Percentiles rank a stretch among this genome's conserved stretches.
Conservation (phyloP, 306 rosid genomes). For the Heteromeles arbutifolia region DNA sequence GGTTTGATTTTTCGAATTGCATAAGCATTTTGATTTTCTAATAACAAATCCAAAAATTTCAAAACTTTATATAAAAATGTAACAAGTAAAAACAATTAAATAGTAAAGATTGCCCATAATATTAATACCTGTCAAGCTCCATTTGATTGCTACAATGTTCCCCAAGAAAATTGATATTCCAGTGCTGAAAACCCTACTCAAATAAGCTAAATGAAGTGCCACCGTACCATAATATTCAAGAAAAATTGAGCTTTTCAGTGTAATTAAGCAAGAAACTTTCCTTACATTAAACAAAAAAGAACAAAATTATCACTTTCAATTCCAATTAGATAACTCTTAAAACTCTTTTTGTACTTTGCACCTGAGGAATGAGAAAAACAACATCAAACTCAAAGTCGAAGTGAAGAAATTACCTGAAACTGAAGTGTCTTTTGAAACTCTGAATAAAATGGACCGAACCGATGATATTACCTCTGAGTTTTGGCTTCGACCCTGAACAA, state of each 20-base stretch:
- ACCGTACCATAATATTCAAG: not conserved
- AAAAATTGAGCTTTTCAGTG: not conserved
- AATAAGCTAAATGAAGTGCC: not conserved
- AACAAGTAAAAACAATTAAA: not conserved
- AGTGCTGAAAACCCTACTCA: not conserved
- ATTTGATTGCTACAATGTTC: conserved; percentile 13
- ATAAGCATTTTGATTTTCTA: not conserved
- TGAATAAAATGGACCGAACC: not conserved
- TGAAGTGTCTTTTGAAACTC: not conserved
- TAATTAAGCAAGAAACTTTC: not conserved
- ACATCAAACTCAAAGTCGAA: not conserved
- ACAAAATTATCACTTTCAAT: not conserved
- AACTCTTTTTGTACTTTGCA: not conserved
- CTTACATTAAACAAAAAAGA: not conserved
- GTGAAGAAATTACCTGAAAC: conserved; percentile 1
- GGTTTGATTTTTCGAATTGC: not conserved
- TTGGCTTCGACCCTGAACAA: not conserved
- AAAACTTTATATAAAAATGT: not conserved
- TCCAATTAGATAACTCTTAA: not conserved
- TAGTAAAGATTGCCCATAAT: not conserved
- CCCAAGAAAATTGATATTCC: not conserved
- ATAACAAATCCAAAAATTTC: not conserved
- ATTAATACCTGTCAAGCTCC: conserved; percentile 39
- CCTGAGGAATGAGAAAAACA: not conserved
- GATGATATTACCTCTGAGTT: not conserved